These are phyloP conservation scores for Cucumis sativus DNA, from an alignment of 306 rosid genomes.

Conservation along the genomic window DNA sequence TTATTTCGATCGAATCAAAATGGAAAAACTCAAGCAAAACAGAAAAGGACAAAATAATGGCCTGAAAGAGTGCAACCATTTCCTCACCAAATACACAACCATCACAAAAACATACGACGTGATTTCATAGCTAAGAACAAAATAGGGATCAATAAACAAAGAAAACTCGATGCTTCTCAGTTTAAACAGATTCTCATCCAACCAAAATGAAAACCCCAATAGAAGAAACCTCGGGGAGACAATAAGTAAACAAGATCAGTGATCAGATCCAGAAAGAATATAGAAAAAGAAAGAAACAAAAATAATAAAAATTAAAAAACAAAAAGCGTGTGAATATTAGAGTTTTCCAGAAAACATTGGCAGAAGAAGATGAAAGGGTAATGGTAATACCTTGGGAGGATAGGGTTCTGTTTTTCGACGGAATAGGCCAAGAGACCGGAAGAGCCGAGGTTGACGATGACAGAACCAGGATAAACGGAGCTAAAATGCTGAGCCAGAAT, in stretches of 20 bases:
- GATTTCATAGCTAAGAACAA: neutral
- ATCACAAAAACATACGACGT: neutral
- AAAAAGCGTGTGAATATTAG: neutral
- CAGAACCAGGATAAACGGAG: slow-evolving; percentile 52
- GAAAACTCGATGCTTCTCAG: neutral
- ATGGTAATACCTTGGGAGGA: slow-evolving; percentile 61
- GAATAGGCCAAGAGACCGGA: slow-evolving; percentile 53
- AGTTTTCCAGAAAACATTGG: neutral
- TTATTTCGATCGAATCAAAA: neutral
- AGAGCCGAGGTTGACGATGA: slow-evolving; percentile 59
- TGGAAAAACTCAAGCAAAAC: neutral
- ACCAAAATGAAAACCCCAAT: neutral
- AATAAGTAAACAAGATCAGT: neutral
- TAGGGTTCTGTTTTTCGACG: slow-evolving; percentile 51
- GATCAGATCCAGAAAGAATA: neutral
- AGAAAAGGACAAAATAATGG: neutral
- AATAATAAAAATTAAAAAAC: no score
- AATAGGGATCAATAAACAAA: neutral
- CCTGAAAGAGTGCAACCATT: neutral
- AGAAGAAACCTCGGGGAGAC: neutral
- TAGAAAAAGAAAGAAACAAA: neutral
- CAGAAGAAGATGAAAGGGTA: neutral
- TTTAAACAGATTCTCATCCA: neutral
- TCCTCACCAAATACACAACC: neutral
- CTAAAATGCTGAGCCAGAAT: slow-evolving; percentile 47